Base-by-base conservation (phyloP, 1,284 basidiomycete species). In the Austroboletus niveus region DNA sequence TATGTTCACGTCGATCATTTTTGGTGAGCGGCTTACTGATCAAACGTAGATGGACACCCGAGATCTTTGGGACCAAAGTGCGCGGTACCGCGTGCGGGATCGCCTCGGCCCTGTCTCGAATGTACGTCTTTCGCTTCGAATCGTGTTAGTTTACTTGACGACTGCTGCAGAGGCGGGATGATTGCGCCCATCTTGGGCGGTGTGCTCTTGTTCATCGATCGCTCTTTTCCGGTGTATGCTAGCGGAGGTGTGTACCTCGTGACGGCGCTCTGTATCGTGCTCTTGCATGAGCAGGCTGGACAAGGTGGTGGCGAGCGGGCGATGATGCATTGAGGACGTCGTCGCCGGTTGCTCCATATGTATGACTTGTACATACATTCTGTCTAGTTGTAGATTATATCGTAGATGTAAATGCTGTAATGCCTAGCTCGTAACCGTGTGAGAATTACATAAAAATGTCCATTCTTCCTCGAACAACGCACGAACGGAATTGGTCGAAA, bases 81-180 rank as follows among this genome's bases (percentile, higher is more conserved):
- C 81, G 94, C 55, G 94, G 94, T 24, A 95, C 93, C 8, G 94
- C 93, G 1, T 92, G 90, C 61, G 94, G 94, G 0, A 91, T 92
- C 47, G 93, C 94, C 0, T 93, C 92, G 3, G 93, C 93, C 4
- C 71, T 96, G 1, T 94, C 90, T 20, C 78, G 94, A 67, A 84
- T 96, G 85, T 93, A 64, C 57, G 86, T 78, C 3, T 20, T n/a
- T 36, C 15, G 11, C 35, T n/a, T 36, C 15, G 11, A 15, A 10
- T 36, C 35, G 15, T 36, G 11, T 12, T 31, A n/a, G 8, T 34
- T 6, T 20, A 1, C 22, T 5, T 20, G 2, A 31, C 22, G 22
- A 24, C 22, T 24, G 5, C 22, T 5, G 51, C 65, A 94, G 92
- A 66, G 88, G 93, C 4, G 94, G 94, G 2, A 94, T 98, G 80